Conservation (phyloP, 2,329 filamentous ascomycete genomes). For the Colletotrichum eremochloae region DNA sequence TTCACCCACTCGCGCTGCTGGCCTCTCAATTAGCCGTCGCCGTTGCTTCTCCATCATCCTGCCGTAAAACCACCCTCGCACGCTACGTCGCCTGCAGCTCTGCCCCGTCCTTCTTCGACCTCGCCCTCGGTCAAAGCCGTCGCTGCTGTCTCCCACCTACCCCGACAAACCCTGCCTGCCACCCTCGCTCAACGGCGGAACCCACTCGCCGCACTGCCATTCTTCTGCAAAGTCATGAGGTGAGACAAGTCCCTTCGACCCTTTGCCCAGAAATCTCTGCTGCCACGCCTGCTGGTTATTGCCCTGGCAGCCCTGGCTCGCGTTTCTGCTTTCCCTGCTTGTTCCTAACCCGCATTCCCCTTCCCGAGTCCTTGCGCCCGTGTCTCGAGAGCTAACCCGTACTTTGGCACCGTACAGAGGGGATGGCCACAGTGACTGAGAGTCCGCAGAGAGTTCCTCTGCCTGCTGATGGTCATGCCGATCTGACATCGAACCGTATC, state of each 20-base stretch:
- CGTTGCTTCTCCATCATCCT: not conserved
- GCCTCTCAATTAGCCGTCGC: constrained; percentile 23
- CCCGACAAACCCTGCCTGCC: not conserved
- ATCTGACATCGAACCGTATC: constrained; percentile 65
- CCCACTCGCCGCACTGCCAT: constrained; percentile 14
- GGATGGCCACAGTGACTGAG: constrained; percentile 68
- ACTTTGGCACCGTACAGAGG: constrained; percentile 52
- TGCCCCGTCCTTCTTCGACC: not conserved
- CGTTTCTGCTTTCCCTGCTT: constrained; percentile 13
- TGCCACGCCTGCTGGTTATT: constrained; percentile 33
- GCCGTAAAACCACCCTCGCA: not conserved
- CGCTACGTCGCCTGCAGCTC: not conserved
- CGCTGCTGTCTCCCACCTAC: constrained; percentile 1
- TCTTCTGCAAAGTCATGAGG: constrained; percentile 40
- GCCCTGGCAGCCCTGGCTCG: constrained; percentile 39
- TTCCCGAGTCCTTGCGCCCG: constrained; percentile 25
- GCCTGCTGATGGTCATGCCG: constrained; percentile 56
- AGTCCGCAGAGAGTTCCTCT: constrained; percentile 60
- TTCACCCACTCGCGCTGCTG: constrained; percentile 1
- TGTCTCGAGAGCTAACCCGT: constrained; percentile 43
- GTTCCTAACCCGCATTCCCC: constrained; percentile 33
- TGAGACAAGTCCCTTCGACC: constrained; percentile 38
- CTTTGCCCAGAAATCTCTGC: constrained; percentile 24
- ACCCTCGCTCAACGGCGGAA: constrained; percentile 11
- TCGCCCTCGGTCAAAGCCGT: not conserved